Conservation (phyloP, 2,329 filamentous ascomycete genomes). For the Colletotrichum sp. region DNA sequence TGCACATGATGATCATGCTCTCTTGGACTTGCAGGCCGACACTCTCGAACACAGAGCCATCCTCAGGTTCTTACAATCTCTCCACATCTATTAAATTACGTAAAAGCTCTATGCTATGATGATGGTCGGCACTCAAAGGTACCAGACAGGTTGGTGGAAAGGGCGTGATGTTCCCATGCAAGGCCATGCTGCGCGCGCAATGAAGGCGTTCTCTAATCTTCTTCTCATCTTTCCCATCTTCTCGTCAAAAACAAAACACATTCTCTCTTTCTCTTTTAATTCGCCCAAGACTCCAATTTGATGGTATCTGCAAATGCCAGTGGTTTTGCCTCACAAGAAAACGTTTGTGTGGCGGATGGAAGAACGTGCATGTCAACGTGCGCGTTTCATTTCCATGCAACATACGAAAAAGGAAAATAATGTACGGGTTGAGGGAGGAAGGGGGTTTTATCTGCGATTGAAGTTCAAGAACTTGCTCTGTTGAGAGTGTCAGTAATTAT, state of each 20-base stretch:
- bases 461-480: constrained; percentile 60
- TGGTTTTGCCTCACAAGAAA: background rate
- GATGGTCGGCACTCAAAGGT: background rate
- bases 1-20: too few species aligned
- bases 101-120: background rate
- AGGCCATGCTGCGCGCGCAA: background rate
- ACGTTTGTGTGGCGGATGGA: background rate
- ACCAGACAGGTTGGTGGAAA: background rate
- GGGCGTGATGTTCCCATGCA: background rate
- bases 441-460: constrained; percentile 48
- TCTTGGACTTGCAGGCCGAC: background rate
- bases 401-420: background rate
- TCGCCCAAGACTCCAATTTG: background rate
- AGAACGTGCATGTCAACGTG: background rate
- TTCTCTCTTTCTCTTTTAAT: background rate
- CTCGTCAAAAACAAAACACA: background rate
- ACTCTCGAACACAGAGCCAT: accelerated
- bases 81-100: background rate
- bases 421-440: background rate
- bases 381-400: background rate
- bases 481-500: background rate
- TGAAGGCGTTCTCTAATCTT: constrained; percentile 1
- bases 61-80: background rate
- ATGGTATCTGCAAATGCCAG: background rate
- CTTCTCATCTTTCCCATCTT: background rate